phyloP scores from a whole-genome alignment of 768 basidiomycete species.

The Stropharia rugosoannulata region DNA sequence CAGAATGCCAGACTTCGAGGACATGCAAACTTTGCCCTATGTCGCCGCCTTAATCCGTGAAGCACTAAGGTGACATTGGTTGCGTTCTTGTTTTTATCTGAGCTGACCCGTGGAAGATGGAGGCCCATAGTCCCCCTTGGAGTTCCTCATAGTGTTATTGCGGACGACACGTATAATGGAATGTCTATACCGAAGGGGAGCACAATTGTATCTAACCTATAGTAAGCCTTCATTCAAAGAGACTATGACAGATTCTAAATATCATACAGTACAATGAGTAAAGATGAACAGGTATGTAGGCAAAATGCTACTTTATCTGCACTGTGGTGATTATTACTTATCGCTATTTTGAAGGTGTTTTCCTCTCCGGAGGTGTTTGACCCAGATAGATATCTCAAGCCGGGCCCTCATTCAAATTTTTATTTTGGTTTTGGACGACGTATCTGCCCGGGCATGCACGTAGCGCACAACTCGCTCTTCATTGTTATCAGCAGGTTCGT shows the following conservation, averaged over 20 bases:
- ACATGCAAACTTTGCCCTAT: conserved; percentile 26
- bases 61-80: conserved; percentile 16
- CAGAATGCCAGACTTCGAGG: conserved; percentile 31
- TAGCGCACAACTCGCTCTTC: conserved; percentile 24
- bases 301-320: not conserved
- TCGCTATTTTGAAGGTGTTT: conserved; percentile 16
- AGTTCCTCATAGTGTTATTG: conserved; percentile 32
- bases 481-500: conserved; percentile 23
- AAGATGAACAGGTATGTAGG: conserved; percentile 14
- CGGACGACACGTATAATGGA: conserved; percentile 36
- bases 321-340: not conserved
- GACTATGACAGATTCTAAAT: not conserved
- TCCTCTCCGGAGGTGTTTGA: conserved; percentile 19
- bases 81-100: not conserved
- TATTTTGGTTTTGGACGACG: conserved; percentile 28
- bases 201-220: conserved; percentile 22
- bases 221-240: conserved; percentile 13
- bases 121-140: conserved; percentile 25
- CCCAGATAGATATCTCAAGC: conserved; percentile 24
- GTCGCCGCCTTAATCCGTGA: conserved; percentile 23
- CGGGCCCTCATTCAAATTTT: conserved; percentile 16
- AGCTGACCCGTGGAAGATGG: conserved; percentile 19
- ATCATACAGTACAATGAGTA: conserved; percentile 20
- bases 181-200: conserved; percentile 36
- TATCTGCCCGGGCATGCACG: conserved; percentile 26